Evolutionary conservation across 768 basidiomycete genomes (phyloP), one percentile per base, ranked within the genome.

Genomic region (Collybia sp.): DNA sequence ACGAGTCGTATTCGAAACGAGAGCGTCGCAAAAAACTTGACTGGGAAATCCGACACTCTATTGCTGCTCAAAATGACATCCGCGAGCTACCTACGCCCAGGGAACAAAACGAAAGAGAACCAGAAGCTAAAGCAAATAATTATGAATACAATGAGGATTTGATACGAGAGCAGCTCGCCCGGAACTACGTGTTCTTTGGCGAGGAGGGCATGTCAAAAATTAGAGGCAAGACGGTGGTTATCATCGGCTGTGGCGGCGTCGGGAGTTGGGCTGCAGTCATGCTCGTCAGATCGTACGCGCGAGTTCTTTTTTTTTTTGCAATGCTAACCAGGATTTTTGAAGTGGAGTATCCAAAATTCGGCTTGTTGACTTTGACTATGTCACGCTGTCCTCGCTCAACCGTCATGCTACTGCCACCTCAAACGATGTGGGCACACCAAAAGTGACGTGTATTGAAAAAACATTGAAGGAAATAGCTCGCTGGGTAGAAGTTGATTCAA

Each of bases 191-290:
- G 8, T 97, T 98, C 67, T 87, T 98, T 44, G 93, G 92, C 0
- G 88, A 94, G 30, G 88, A 92, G 31, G 80, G 80, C 34, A 95
- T 97, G 90, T 62, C 67, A 9, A 83, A 79, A 58, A 75, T 98
- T 43, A 75, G 96, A 43, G 58, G 71, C 8, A 79, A 82, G 11
- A 79, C 73, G 4, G 93, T 97, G 1, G 93, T 91, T 13, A 70
- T 98, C 15, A 85, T 99, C 2, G 96, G 96, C 5, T 92, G 93
- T 53, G 96, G 96, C 47, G 95, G 96, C 2, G 96, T 99, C 0
- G 96, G 96, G 0, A 93, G 90, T 58, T 95, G 93, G 90, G 88
- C 84, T 32, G 93, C 93, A 12, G 79, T 95, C 30, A 95, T 95
- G 95, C 80, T 93, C 19, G 85, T 82, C 38, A 71, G 93, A 61